A percentile compares a stretch with the other conserved stretches of the same genome.
Evolutionary conservation across 306 rosid species (phyloP).

Genomic region (Ochetophila trinervis): DNA sequence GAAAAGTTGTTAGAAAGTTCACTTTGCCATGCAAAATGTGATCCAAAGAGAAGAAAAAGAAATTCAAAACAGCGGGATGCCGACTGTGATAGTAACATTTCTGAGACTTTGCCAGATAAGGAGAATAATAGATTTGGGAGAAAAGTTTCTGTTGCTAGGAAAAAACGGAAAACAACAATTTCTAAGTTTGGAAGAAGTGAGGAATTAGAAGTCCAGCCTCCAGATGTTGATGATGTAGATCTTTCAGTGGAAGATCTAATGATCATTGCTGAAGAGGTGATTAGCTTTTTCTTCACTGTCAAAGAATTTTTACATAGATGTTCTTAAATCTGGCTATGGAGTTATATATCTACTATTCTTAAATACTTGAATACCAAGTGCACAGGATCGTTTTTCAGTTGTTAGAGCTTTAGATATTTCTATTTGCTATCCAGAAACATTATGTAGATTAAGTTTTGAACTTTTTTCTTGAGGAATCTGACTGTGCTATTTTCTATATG

Average conservation of each 20-base stretch:
- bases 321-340: constrained; percentile 12
- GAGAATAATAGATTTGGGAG: constrained; percentile 20
- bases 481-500: constrained; percentile 19
- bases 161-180: constrained; percentile 28
- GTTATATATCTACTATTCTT: background rate
- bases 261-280: constrained; percentile 73
- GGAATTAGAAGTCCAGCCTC: constrained; percentile 32
- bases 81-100: constrained; percentile 12
- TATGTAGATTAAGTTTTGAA: background rate
- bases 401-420: background rate
- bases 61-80: constrained; percentile 25
- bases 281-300: constrained; percentile 19
- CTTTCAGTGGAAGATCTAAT: constrained; percentile 68
- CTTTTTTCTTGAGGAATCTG: background rate
- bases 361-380: constrained; percentile 3
- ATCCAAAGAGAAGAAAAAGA: constrained; percentile 32
- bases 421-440: constrained; percentile 3
- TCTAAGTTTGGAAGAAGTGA: constrained; percentile 19
- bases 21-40: constrained; percentile 24
- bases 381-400: background rate
- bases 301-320: background rate
- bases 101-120: constrained; percentile 33
- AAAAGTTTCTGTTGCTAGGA: constrained; percentile 27
- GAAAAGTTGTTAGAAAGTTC: constrained; percentile 32
- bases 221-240: constrained; percentile 44